Conservation (phyloP, 1,284 basidiomycete species). For the Porodaedalea pini region DNA sequence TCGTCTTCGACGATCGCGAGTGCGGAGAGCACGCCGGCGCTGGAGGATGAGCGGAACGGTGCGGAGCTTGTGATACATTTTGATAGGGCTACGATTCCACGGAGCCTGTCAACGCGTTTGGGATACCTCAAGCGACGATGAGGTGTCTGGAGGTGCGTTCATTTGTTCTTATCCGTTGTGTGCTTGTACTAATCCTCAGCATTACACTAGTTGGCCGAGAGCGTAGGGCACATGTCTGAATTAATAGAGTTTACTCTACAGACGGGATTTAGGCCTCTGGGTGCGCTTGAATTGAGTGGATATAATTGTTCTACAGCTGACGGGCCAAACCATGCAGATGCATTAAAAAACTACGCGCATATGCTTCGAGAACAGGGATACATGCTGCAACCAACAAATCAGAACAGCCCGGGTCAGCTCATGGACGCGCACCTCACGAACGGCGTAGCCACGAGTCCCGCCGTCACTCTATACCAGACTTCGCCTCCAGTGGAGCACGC, state of each 20-base stretch:
- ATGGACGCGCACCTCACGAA: slow-evolving; percentile 22
- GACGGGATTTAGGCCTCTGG: slow-evolving; percentile 53
- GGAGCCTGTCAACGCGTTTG: slow-evolving; percentile 80
- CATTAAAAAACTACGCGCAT: slow-evolving; percentile 41
- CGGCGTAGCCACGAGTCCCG: slow-evolving; percentile 26
- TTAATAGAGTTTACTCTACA: slow-evolving; percentile 63
- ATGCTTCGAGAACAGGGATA: slow-evolving; percentile 40
- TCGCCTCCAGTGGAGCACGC: slow-evolving; percentile 19
- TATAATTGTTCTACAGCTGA: background rate
- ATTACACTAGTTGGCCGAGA: slow-evolving; percentile 60
- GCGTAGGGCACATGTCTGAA: slow-evolving; percentile 70
- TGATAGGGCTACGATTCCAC: slow-evolving; percentile 59
- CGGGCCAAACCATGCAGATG: slow-evolving; percentile 33
- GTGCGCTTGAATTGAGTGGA: slow-evolving; percentile 39
- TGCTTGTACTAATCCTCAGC: background rate
- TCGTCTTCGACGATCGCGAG: background rate
- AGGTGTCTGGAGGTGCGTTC: slow-evolving; percentile 67
- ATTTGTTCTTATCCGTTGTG: slow-evolving; percentile 9
- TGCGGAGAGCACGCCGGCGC: slow-evolving; percentile 12
- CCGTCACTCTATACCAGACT: slow-evolving; percentile 41
- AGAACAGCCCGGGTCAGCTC: background rate
- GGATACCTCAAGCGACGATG: slow-evolving; percentile 82
- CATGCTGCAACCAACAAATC: slow-evolving; percentile 15
- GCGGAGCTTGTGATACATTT: slow-evolving; percentile 55
- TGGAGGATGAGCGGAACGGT: slow-evolving; percentile 20